Conservation (phyloP, 1,139 yeast species). For the Candida tropicalis region DNA sequence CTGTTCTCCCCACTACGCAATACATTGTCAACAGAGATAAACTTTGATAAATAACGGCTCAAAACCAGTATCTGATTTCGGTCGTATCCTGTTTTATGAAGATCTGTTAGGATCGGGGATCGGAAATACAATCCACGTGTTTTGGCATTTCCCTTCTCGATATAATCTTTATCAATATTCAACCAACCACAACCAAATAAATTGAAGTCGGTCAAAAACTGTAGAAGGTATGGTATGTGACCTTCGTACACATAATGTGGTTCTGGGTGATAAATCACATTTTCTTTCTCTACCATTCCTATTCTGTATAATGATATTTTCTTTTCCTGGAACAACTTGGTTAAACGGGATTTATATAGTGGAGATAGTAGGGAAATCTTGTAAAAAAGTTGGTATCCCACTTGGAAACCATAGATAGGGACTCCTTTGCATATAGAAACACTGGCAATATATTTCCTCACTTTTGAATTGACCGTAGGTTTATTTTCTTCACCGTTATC, state of each 20-base stretch:
- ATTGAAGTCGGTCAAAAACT: slow-evolving; percentile 82
- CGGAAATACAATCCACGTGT: slow-evolving; percentile 34
- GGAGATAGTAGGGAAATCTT: slow-evolving; percentile 75
- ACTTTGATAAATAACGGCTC: slow-evolving; percentile 19
- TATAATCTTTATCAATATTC: slow-evolving; percentile 25
- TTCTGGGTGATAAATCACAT: slow-evolving; percentile 3
- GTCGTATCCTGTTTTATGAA: slow-evolving; percentile 8
- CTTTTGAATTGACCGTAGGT: slow-evolving; percentile 1
- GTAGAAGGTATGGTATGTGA: slow-evolving; percentile 76
- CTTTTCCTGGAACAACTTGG: slow-evolving; percentile 60
- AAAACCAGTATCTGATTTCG: slow-evolving; percentile 11
- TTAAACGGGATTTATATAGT: slow-evolving; percentile 55
- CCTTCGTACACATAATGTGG: slow-evolving; percentile 56
- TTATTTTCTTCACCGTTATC: slow-evolving; percentile 12
- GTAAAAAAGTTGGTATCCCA: slow-evolving; percentile 63
- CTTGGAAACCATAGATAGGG: slow-evolving; percentile 82
- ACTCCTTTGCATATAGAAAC: slow-evolving; percentile 72
- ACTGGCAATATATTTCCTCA: slow-evolving; percentile 58
- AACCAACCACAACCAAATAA: slow-evolving; percentile 86
- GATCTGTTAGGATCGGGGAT: slow-evolving; percentile 31
- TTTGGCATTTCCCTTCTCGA: slow-evolving; percentile 8
- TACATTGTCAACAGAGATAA: slow-evolving; percentile 28
- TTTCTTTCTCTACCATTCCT: slow-evolving; percentile 8
- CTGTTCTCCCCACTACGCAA: slow-evolving; percentile 17
- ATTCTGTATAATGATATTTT: slow-evolving; percentile 24